Percentiles rank a stretch among this genome's conserved stretches.
Evolutionary conservation across 768 basidiomycete species (phyloP).

Genomic region (Tulasnella sp.): DNA sequence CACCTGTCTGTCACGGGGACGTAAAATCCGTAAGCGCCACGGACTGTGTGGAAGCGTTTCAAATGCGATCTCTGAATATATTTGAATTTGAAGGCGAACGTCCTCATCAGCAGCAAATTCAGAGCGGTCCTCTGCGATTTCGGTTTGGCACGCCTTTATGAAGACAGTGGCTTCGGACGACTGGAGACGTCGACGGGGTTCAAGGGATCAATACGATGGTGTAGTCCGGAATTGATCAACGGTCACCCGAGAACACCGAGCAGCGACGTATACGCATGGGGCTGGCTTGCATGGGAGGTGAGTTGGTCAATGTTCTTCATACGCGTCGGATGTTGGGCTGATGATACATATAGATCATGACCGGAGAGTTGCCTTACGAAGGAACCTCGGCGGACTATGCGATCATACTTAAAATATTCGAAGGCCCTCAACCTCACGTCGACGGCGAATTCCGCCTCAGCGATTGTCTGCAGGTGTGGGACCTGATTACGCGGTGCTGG

Average conservation of each 20-base stretch:
- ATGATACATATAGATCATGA: neutral
- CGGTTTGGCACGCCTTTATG: neutral
- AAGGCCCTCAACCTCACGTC: neutral
- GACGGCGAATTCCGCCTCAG: neutral
- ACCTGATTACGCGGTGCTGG: neutral
- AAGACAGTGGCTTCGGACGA: neutral
- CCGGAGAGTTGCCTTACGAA: neutral
- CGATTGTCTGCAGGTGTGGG: neutral
- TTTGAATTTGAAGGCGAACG: neutral
- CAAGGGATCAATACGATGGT: conserved; percentile 13
- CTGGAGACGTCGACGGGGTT: conserved; percentile 5
- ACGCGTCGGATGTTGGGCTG: too few relatives aligned
- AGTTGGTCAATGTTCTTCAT: neutral
- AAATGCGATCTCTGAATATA: neutral
- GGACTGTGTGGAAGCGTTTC: neutral
- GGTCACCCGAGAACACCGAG: neutral
- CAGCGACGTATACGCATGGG: conserved; percentile 18
- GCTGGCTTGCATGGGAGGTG: conserved; percentile 1
- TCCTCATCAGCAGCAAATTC: neutral
- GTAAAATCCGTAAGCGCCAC: neutral
- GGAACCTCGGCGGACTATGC: neutral
- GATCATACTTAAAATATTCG: neutral
- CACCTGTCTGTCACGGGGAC: neutral
- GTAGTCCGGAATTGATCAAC: conserved; percentile 22
- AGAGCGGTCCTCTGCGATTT: conserved; percentile 13